Conservation (phyloP, 1,284 basidiomycete genomes). For the Filobasidium uniguttulatum region DNA sequence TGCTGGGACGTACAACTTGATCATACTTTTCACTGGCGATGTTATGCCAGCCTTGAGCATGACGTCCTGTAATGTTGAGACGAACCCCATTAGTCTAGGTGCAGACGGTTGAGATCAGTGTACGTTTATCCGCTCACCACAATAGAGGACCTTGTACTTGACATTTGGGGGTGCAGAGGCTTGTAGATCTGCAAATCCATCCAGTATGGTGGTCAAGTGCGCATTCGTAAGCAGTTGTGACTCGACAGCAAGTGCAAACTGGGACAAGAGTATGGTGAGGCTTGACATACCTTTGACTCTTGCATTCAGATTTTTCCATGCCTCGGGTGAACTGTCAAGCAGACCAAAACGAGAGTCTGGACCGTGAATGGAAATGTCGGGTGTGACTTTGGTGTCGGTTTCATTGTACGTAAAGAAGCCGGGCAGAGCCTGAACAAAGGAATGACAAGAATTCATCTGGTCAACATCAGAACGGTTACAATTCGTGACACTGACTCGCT, state of each 20-base stretch:
- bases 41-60: conserved; percentile 37
- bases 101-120: background rate
- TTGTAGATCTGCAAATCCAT: conserved; percentile 19
- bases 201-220: background rate
- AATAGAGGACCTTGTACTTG: conserved; percentile 34
- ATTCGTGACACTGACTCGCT: conserved; percentile 26
- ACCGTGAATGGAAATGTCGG: conserved; percentile 13
- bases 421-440: background rate
- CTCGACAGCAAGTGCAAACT: background rate
- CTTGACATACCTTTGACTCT: conserved; percentile 13
- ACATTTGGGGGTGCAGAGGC: conserved; percentile 22
- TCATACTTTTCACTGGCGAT: conserved; percentile 3
- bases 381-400: background rate
- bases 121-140: conserved; percentile 15
- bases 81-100: too few species aligned
- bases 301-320: conserved; percentile 30
- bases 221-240: background rate
- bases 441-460: background rate
- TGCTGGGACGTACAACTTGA: conserved; percentile 1
- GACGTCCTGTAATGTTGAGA: conserved; percentile 16
- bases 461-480: conserved; percentile 16
- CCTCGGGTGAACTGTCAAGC: conserved; percentile 21
- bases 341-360: conserved; percentile 28
- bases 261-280: too few species aligned
- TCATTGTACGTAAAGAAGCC: background rate